A percentile compares a stretch with the other conserved stretches of the same genome.
phyloP scores from a whole-genome alignment of 768 basidiomycete species.

The Boletus sp. region DNA sequence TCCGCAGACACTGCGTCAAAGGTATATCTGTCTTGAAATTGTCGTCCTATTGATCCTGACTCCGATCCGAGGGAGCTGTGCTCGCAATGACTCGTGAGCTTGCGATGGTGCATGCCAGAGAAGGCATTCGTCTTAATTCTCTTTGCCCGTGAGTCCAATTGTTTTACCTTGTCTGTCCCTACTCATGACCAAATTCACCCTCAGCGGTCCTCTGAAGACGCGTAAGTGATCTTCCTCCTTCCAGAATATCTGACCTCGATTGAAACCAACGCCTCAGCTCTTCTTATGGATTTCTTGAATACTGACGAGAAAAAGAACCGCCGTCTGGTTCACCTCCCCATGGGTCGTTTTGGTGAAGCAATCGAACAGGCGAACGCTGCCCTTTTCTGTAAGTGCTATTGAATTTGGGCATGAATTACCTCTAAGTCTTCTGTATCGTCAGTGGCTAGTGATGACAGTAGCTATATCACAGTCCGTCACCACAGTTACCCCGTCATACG shows the following conservation, averaged over 20 bases:
- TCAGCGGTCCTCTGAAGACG: slow-evolving; percentile 90
- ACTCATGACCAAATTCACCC: slow-evolving; percentile 6
- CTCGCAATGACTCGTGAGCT: slow-evolving; percentile 97
- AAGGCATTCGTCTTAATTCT: slow-evolving; percentile 95
- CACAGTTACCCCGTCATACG: neutral
- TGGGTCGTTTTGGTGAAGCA: slow-evolving; percentile 98
- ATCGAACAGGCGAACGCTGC: slow-evolving; percentile 92
- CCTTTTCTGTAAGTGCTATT: slow-evolving; percentile 77
- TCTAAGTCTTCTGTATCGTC: slow-evolving; percentile 7
- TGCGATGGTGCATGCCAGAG: slow-evolving; percentile 95
- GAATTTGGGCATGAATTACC: slow-evolving; percentile 1
- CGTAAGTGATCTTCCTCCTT: slow-evolving; percentile 51
- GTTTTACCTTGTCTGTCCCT: neutral
- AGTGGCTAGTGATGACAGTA: slow-evolving; percentile 95
- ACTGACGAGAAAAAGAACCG: slow-evolving; percentile 94
- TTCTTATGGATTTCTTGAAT: slow-evolving; percentile 98
- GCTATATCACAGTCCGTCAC: slow-evolving; percentile 83
- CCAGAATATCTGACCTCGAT: neutral
- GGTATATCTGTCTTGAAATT: slow-evolving; percentile 38
- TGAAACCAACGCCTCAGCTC: slow-evolving; percentile 47
- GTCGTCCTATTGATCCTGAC: slow-evolving; percentile 7
- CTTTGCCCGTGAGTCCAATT: slow-evolving; percentile 80
- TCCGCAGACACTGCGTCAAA: slow-evolving; percentile 89
- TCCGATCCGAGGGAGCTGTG: slow-evolving; percentile 73
- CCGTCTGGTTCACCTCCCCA: slow-evolving; percentile 85